Base-by-base conservation (phyloP, 129 eudicot species). In the Centrapalus pauciflorus region DNA sequence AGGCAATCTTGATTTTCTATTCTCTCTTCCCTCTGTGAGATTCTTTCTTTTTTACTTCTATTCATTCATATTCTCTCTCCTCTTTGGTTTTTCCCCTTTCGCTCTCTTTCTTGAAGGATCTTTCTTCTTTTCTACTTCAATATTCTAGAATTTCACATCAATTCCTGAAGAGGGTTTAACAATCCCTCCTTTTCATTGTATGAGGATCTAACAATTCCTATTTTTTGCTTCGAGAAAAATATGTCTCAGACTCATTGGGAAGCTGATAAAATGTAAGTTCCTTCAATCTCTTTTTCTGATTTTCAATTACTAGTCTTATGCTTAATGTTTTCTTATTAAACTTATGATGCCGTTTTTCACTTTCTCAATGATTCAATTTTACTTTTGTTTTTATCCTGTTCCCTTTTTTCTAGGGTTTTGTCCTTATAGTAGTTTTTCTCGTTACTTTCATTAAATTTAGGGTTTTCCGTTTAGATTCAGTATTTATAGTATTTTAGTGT, bases 161-260 rank as follows among this genome's bases (percentile, higher is more conserved):
- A 66, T 66, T 75, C 6, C 54, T 49, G 11, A 24, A 10, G 66
- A 74, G 79, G 74, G 32, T 66, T 66, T 69, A 33, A 12, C 41
- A 75, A 66, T 33, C 55, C 68, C 68, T 32, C 32, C 8, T 43
- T 46, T 24, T 46, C 25, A 21, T 66, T 37, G n/a, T 51, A 60
- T 57, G 69, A 74, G 80, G 84, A 87, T 81, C 90, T 81, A 73
- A 59, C 61, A 58, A 17, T 66, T 29, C 52, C 20, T 20, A 3
- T 33, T 55, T 56, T 32, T 57, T 70, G 52, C 26, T 41, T 26
- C 49, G 4, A 43, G 14, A 46, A 24, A 82, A 83, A 60, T 28
- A 91, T 93, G 98, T 86, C 98, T 76, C 98, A 93, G 67, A 93
- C 95, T n/a, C 91, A 93, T 73, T 93, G 98, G 98, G 98, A 92